phyloP scores from a whole-genome alignment of 495 filamentous ascomycete species.

The Acidiella bohemica region DNA sequence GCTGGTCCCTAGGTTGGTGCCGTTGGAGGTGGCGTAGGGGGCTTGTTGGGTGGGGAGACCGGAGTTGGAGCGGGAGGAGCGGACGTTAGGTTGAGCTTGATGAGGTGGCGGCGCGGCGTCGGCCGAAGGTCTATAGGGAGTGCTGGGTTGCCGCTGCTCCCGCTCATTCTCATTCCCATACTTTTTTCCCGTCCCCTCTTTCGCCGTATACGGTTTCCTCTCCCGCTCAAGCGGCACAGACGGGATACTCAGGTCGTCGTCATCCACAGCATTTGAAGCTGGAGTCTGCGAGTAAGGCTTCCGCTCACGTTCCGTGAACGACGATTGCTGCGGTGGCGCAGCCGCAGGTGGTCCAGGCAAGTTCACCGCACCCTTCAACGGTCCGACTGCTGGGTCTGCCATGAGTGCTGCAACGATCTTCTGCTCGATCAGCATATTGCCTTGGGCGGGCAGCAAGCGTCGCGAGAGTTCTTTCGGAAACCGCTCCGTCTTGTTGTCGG shows the following conservation, averaged over 20 bases:
- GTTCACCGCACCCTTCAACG: conserved; percentile 4
- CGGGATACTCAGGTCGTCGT: conserved; percentile 34
- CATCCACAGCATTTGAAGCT: conserved; percentile 31
- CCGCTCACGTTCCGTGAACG: conserved; percentile 39
- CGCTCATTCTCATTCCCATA: conserved; percentile 34
- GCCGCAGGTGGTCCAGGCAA: conserved; percentile 18
- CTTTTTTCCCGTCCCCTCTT: conserved; percentile 42
- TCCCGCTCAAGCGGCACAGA: conserved; percentile 46
- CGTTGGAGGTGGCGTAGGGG: conserved; percentile 1
- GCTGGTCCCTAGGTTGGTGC: not conserved
- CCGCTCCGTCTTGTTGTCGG: conserved; percentile 57
- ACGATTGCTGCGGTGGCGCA: conserved; percentile 7
- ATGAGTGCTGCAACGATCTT: conserved; percentile 24
- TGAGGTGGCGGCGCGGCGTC: not conserved
- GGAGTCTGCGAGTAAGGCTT: conserved; percentile 29
- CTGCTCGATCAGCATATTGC: conserved; percentile 25
- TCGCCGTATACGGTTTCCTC: conserved; percentile 45
- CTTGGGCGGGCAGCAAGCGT: conserved; percentile 47
- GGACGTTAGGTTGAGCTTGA: not conserved
- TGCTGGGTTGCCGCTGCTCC: conserved; percentile 1
- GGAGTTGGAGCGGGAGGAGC: not conserved
- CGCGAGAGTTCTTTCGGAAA: conserved; percentile 70
- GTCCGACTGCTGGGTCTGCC: conserved; percentile 10
- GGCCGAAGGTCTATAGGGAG: not conserved
- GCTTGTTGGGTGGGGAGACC: not conserved